Base-by-base conservation (phyloP, 1,284 basidiomycete species). In the Ustilago curta region DNA sequence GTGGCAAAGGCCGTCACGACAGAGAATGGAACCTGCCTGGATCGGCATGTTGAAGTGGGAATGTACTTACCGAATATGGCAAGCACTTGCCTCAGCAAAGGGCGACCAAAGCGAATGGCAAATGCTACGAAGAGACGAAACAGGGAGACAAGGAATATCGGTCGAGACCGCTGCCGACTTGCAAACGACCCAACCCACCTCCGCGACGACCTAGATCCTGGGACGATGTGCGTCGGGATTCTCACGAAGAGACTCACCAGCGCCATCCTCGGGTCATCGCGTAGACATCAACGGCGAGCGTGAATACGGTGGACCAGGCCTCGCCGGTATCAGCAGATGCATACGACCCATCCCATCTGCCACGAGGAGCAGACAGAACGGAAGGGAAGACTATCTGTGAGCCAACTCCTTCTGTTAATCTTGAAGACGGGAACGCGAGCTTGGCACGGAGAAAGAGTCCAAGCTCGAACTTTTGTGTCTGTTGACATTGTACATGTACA, bases 371-470 rank as follows among this genome's bases (percentile, higher is more conserved):
- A 58, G 58, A 44, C 64, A 58, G 55, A 27, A 66, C 39, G 65
- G 62, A 69, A 66, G 68, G 32, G 50, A 65, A 59, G 61, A 54
- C 48, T 25, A 47, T 49, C 19, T 44, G 44, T 32, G 32, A 39
- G 49, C 63, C 68, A 60, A 66, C 57, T 55, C 56, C 59, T 67
- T 57, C 68, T 66, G 37, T 58, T 68, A 47, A 47, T 77, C 75
- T 77, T 74, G 75, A 74, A 77, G 75, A 77, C 75, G 75, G 75
- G 75, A 77, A 77, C 75, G 75, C 75, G 75, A 77, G 66, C 70
- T 70, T 72, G 70, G 75, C 75, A 77, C 70, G 66, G 75, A 64
- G 67, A 61, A 61, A 62, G 61, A 59, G 69, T 73, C 75, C 66
- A 76, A 72, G 70, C 62, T 69, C 75, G 75, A 77, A 74, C 70